Conservation (phyloP, 2,329 filamentous ascomycete genomes). For the Xylariaceae sp. region DNA sequence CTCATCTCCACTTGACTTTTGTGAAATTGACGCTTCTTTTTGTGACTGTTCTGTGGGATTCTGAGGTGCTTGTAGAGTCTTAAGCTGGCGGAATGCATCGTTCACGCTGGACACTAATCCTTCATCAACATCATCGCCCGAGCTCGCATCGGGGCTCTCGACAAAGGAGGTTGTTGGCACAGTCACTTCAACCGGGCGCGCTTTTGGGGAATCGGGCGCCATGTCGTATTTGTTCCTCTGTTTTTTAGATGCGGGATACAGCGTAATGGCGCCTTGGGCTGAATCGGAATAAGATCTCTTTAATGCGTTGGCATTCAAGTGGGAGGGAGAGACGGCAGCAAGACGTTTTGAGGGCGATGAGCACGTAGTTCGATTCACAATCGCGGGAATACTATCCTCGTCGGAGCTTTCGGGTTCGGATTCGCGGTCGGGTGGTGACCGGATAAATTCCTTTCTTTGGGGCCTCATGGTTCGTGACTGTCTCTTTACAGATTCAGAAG, state of each 20-base stretch:
- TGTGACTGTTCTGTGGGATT: background rate
- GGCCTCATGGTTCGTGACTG: no score
- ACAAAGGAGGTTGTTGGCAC: background rate
- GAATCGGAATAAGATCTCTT: constrained; percentile 13
- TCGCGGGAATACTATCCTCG: constrained; percentile 25
- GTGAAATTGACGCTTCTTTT: background rate
- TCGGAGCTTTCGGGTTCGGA: constrained; percentile 20
- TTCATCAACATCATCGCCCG: constrained; percentile 19
- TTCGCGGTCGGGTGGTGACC: no score
- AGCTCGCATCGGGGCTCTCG: constrained; percentile 3
- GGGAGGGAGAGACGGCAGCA: background rate
- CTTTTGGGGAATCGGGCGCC: background rate
- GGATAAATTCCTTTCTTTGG: no score
- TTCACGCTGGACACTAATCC: constrained; percentile 24
- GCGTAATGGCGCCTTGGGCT: constrained; percentile 8
- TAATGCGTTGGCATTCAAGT: background rate
- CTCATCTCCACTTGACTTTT: background rate
- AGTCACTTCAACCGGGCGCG: background rate
- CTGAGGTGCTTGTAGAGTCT: background rate
- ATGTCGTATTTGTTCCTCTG: constrained; percentile 17
- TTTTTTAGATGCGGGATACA: constrained; percentile 20
- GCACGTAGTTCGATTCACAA: background rate
- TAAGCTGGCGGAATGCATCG: constrained; percentile 14
- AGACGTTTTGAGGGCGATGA: constrained; percentile 18
- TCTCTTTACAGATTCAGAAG: no score